These are phyloP conservation scores for Apophysomyces ossiformis DNA, from an alignment of 371 early-diverging fungal species.

Conservation along the genomic window DNA sequence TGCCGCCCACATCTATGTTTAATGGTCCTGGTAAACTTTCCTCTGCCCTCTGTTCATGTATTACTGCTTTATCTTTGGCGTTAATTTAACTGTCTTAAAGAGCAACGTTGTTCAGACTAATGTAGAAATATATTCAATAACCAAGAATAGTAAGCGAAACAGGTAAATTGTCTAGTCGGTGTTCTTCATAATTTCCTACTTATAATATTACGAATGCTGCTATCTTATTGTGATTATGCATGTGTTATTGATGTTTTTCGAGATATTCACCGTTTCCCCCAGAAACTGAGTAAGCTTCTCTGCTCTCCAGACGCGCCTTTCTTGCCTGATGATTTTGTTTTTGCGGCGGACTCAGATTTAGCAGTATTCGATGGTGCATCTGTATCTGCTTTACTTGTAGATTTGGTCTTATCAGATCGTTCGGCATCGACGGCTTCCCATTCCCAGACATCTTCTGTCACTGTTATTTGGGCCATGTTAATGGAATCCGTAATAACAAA, in stretches of 20 bases:
- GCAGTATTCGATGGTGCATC: neutral
- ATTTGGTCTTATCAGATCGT: neutral
- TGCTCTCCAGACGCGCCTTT: constrained; percentile 13
- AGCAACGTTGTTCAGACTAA: too few relatives aligned
- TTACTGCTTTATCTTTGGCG: too few relatives aligned
- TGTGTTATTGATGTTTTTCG: neutral
- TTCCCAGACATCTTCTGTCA: constrained; percentile 23
- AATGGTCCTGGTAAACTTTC: too few relatives aligned
- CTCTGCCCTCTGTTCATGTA: too few relatives aligned
- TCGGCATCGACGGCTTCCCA: constrained; percentile 21
- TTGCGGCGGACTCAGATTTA: neutral
- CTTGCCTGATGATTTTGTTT: constrained; percentile 10
- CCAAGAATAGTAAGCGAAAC: neutral
- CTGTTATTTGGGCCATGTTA: neutral
- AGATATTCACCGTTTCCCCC: constrained; percentile 15
- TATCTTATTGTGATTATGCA: neutral
- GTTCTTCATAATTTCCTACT: too few relatives aligned
- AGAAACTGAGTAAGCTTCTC: constrained; percentile 21
- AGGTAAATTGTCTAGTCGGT: neutral
- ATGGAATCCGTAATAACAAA: neutral
- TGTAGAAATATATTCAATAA: too few relatives aligned
- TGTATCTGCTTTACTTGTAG: neutral
- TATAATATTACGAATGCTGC: too few relatives aligned
- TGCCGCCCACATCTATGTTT: too few relatives aligned
- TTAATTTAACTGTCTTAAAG: too few relatives aligned